A percentile compares a stretch with the other conserved stretches of the same genome.
phyloP scores from a whole-genome alignment of 371 early-diverging fungal species.

The Dipsacomyces acuminosporus region DNA sequence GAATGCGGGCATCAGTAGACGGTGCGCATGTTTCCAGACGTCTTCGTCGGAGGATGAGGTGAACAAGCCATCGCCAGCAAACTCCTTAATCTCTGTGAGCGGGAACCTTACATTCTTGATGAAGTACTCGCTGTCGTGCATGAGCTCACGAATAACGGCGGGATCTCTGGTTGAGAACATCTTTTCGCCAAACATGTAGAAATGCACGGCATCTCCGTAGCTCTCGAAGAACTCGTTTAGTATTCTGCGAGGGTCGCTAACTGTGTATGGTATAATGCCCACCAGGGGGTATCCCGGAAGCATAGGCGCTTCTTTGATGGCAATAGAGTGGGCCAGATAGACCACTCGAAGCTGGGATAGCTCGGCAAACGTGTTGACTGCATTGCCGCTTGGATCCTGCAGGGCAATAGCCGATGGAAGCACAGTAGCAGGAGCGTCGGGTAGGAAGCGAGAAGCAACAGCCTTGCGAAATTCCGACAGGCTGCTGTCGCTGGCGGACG shows the following conservation, averaged over 20 bases:
- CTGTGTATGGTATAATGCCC: background rate
- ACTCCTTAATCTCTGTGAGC: background rate
- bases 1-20: background rate
- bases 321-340: background rate
- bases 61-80: background rate
- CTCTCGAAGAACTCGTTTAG: background rate
- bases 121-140: constrained; percentile 2
- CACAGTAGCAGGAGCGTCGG: background rate
- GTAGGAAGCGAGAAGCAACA: background rate
- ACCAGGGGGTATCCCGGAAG: background rate
- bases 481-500: background rate
- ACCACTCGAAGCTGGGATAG: background rate
- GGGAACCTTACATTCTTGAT: background rate
- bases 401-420: background rate
- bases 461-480: background rate
- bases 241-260: background rate
- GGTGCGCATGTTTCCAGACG: background rate
- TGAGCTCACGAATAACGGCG: background rate
- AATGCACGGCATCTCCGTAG: background rate
- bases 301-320: background rate
- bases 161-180: background rate
- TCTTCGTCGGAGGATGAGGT: background rate
- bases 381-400: background rate
- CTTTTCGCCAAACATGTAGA: background rate
- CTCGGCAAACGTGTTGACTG: background rate